Conservation (phyloP, 768 basidiomycete genomes). For the Russula ochroleuca region DNA sequence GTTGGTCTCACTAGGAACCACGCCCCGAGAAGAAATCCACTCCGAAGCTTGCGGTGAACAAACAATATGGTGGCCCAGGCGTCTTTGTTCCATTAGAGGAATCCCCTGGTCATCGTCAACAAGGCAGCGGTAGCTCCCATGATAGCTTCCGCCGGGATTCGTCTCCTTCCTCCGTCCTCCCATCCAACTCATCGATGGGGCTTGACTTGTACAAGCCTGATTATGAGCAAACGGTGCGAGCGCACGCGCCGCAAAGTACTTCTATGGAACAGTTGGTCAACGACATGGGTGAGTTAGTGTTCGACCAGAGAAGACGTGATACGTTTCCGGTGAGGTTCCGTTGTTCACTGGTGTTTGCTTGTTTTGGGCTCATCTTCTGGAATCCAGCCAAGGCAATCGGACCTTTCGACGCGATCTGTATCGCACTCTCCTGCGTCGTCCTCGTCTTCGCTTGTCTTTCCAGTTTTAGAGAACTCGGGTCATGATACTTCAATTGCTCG, state of each 20-base stretch:
- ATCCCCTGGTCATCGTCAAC: constrained; percentile 23
- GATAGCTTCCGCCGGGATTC: constrained; percentile 47
- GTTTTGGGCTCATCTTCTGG: background rate
- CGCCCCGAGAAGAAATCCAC: constrained; percentile 65
- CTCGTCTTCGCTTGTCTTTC: constrained; percentile 33
- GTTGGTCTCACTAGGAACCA: constrained; percentile 52
- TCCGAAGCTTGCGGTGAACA: constrained; percentile 47
- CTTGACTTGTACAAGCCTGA: constrained; percentile 70
- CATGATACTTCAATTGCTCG: constrained; percentile 29
- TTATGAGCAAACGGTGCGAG: constrained; percentile 54
- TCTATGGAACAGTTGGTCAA: constrained; percentile 54
- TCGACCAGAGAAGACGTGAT: constrained; percentile 47
- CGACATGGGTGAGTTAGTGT: constrained; percentile 65
- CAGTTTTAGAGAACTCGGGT: constrained; percentile 36
- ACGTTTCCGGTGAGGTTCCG: constrained; percentile 47
- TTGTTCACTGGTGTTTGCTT: background rate
- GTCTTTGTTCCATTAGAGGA: constrained; percentile 53
- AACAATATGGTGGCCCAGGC: constrained; percentile 76
- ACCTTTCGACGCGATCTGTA: constrained; percentile 15
- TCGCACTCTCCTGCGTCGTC: constrained; percentile 21
- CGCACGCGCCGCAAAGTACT: constrained; percentile 30
- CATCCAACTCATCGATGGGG: constrained; percentile 57
- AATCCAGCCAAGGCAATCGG: constrained; percentile 10
- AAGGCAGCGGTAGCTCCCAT: constrained; percentile 36
- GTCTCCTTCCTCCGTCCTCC: constrained; percentile 55